Evolutionary conservation across 2,329 filamentous ascomycete genomes (phyloP).

Genomic region (Phyllosticta capitalensis): DNA sequence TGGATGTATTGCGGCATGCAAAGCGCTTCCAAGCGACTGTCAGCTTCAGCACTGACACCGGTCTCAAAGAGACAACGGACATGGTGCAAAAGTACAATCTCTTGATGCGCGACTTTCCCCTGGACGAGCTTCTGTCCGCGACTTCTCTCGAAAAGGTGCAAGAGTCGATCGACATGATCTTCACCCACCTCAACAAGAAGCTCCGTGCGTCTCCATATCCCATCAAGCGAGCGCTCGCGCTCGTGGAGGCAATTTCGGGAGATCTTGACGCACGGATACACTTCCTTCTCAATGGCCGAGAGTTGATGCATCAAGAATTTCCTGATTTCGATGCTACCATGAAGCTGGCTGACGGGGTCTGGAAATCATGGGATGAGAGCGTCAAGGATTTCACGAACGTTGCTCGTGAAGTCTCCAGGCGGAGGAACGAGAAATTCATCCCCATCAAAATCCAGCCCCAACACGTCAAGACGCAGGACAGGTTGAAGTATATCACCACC

Average conservation of each 20-base stretch:
- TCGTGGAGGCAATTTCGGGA: slow-evolving; percentile 94
- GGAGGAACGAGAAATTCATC: slow-evolving; percentile 95
- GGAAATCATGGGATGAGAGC: slow-evolving; percentile 88
- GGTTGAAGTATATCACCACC: slow-evolving; percentile 84
- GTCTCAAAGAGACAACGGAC: slow-evolving; percentile 90
- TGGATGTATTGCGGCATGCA: slow-evolving; percentile 91
- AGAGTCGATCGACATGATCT: slow-evolving; percentile 82
- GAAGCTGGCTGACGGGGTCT: slow-evolving; percentile 74
- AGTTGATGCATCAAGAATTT: slow-evolving; percentile 87
- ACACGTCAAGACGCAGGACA: slow-evolving; percentile 80
- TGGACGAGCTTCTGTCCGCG: slow-evolving; percentile 88
- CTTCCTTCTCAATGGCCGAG: slow-evolving; percentile 71
- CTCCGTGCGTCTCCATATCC: slow-evolving; percentile 93
- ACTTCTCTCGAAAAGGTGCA: slow-evolving; percentile 81
- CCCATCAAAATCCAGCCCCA: slow-evolving; percentile 90
- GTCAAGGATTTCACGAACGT: slow-evolving; percentile 98
- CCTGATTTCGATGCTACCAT: slow-evolving; percentile 82
- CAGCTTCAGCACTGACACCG: slow-evolving; percentile 92
- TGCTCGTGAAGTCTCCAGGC: slow-evolving; percentile 85
- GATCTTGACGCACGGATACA: slow-evolving; percentile 85
- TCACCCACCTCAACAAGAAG: slow-evolving; percentile 94
- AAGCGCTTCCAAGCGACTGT: slow-evolving; percentile 97
- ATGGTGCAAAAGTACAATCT: slow-evolving; percentile 98
- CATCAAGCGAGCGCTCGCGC: slow-evolving; percentile 75
- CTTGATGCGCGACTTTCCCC: slow-evolving; percentile 93